These are phyloP conservation scores for Botrytis fabae DNA, from an alignment of 2,329 filamentous ascomycete genomes.

Conservation along the genomic window DNA sequence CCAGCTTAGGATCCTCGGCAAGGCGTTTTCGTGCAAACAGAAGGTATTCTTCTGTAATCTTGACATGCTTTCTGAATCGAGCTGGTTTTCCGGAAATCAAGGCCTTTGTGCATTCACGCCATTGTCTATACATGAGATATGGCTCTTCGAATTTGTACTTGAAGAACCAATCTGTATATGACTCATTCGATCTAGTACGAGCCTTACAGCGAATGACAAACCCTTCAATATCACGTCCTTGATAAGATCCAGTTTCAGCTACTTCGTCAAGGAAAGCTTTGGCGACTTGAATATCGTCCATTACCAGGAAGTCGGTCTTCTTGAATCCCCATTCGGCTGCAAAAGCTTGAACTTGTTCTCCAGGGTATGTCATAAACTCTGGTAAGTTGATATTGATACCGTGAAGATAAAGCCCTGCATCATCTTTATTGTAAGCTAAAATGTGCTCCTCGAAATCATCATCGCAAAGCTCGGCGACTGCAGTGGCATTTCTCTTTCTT, in stretches of 20 bases:
- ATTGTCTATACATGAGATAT: constrained; percentile 97
- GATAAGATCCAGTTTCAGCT: constrained; percentile 85
- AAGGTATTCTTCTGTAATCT: constrained; percentile 90
- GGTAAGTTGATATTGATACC: constrained; percentile 96
- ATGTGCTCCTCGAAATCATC: constrained; percentile 97
- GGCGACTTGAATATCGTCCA: constrained; percentile 72
- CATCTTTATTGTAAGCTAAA: constrained; percentile 78
- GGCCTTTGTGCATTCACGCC: constrained; percentile 94
- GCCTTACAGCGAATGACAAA: constrained; percentile 91
- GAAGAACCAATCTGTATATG: constrained; percentile 96
- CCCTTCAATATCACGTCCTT: constrained; percentile 90
- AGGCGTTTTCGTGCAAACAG: constrained; percentile 76
- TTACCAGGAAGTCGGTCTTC: constrained; percentile 77
- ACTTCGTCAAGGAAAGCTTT: constrained; percentile 79
- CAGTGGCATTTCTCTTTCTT: constrained; percentile 81
- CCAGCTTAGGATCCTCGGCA: constrained; percentile 65
- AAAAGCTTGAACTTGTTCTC: constrained; percentile 80
- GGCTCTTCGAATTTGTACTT: constrained; percentile 99
- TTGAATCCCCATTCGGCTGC: constrained; percentile 92
- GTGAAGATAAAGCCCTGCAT: constrained; percentile 89
- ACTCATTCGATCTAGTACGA: constrained; percentile 49
- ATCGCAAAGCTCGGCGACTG: constrained; percentile 94
- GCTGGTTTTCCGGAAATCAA: constrained; percentile 75
- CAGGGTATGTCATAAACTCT: constrained; percentile 83
- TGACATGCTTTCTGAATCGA: constrained; percentile 79